Conservation (phyloP, 2,329 filamentous ascomycete genomes). For the Phialophora verrucosa region DNA sequence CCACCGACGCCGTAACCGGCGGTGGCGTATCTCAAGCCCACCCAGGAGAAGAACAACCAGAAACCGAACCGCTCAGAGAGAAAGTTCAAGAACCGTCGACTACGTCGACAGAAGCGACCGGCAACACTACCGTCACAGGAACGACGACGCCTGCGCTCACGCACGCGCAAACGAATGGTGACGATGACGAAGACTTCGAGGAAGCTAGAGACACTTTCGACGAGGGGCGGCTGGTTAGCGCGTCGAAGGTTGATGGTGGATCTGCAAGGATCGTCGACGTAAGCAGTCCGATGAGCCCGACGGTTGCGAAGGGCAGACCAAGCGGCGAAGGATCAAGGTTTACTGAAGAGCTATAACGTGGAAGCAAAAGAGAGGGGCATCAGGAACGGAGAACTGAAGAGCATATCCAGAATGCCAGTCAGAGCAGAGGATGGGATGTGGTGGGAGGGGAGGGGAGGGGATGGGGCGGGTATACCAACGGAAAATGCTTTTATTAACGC, state of each 20-base stretch:
- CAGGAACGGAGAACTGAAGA: background rate
- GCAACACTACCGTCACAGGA: conserved; percentile 20
- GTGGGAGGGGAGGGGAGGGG: background rate
- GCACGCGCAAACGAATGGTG: conserved; percentile 25
- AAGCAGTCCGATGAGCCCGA: conserved; percentile 16
- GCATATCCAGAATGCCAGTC: background rate
- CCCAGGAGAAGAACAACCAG: conserved; percentile 5
- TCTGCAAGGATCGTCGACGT: conserved; percentile 30
- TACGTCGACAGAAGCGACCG: conserved; percentile 25
- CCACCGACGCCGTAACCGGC: conserved; percentile 1
- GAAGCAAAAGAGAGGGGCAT: background rate
- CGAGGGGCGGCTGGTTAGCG: conserved; percentile 29
- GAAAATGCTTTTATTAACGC: background rate
- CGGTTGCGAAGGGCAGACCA: conserved; percentile 11
- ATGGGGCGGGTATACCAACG: background rate
- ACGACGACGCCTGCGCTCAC: conserved; percentile 33
- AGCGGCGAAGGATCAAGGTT: conserved; percentile 33
- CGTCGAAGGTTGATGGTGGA: conserved; percentile 35
- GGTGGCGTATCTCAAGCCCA: conserved; percentile 19
- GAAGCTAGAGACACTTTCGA: conserved; percentile 40
- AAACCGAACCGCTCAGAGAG: conserved; percentile 26
- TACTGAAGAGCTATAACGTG: conserved; percentile 34
- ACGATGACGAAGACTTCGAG: conserved; percentile 38
- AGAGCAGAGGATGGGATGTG: background rate
- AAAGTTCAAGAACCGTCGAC: conserved; percentile 31